Conservation (phyloP, 108 stramenopile genomes). For the Nannochloropsis salina region DNA sequence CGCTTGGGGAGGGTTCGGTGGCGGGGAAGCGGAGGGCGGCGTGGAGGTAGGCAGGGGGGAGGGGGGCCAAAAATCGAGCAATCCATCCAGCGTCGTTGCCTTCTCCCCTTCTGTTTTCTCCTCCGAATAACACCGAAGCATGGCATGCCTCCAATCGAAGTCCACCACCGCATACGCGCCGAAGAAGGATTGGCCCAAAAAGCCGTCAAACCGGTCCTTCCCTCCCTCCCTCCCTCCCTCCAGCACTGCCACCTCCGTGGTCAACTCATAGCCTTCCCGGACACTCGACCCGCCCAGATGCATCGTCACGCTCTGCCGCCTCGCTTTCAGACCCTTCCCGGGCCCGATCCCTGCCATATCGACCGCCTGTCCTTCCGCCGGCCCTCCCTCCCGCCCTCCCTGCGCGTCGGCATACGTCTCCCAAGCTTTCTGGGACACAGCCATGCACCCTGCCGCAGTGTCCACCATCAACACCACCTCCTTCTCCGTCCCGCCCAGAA, state of each 20-base stretch:
- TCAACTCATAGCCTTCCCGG: not conserved
- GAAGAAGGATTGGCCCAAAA: not conserved
- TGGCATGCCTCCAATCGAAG: conserved; percentile 5
- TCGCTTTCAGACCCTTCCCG: not conserved
- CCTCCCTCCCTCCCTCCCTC: conserved; percentile 2
- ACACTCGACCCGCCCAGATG: not conserved
- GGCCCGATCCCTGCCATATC: not conserved
- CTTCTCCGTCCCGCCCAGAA: not conserved
- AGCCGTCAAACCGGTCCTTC: not conserved
- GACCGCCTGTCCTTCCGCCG: not conserved
- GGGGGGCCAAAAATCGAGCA: not conserved
- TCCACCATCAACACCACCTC: not conserved
- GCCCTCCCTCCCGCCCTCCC: too few relatives aligned
- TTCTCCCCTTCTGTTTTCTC: not conserved
- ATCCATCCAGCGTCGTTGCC: not conserved
- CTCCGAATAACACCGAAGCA: not conserved
- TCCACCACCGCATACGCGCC: not conserved
- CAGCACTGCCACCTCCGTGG: not conserved
- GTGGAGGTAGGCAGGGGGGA: not conserved
- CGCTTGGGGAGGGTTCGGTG: not conserved
- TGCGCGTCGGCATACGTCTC: too few relatives aligned
- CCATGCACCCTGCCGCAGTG: not conserved
- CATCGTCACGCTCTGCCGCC: not conserved
- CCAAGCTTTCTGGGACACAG: not conserved
- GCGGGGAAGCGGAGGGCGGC: not conserved